These are phyloP conservation scores for Chimonanthus praecox DNA, from an alignment of 164 flowering plant genomes.

Conservation along the genomic window DNA sequence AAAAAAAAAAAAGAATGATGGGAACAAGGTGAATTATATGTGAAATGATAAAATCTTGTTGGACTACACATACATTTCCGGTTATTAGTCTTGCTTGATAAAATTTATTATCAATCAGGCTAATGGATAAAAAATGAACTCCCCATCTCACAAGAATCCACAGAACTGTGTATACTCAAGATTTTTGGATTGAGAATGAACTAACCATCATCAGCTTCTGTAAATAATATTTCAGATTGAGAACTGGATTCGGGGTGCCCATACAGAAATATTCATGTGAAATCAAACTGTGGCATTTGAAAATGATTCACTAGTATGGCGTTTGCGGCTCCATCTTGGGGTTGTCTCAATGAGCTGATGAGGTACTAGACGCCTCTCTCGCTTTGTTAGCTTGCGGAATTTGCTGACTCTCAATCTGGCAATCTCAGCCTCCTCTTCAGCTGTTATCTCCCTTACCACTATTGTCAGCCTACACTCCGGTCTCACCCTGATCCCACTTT, in stretches of 20 bases:
- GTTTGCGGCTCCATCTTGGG: conserved; percentile 75
- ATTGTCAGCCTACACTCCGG: conserved; percentile 91
- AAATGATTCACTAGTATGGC: conserved; percentile 15
- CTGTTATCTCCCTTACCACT: conserved; percentile 80
- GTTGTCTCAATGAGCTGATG: conserved; percentile 87
- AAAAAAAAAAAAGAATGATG: no score
- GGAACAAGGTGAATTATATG: no score
- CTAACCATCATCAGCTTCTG: no score
- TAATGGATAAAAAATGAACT: no score
- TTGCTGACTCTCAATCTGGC: conserved; percentile 73
- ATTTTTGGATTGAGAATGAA: no score
- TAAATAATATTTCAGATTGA: background rate
- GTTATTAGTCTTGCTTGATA: no score
- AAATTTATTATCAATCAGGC: no score
- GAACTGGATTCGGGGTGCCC: background rate
- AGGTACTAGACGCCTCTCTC: conserved; percentile 76
- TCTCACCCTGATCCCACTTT: conserved; percentile 51
- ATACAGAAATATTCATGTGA: background rate
- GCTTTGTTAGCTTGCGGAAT: conserved; percentile 67
- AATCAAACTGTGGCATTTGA: background rate
- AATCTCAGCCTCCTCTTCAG: conserved; percentile 84
- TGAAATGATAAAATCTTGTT: no score
- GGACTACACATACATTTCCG: no score
- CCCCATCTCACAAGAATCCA: no score
- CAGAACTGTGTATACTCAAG: no score